Conservation (phyloP, 2,329 filamentous ascomycete genomes). For the Diaporthe ampelina region DNA sequence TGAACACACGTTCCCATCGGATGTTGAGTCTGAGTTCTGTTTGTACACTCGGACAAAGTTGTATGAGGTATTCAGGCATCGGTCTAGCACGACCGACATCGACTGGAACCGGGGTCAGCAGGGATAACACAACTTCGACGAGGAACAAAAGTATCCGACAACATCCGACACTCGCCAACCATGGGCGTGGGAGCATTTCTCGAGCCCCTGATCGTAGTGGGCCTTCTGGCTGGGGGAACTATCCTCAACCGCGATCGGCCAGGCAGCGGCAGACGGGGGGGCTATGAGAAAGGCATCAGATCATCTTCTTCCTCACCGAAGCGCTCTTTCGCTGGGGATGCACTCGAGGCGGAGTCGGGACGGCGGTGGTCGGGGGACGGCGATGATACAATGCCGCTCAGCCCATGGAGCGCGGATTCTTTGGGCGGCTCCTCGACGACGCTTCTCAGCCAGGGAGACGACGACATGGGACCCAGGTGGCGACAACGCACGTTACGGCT, state of each 20-base stretch:
- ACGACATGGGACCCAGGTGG: slow-evolving; percentile 42
- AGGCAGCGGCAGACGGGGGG: slow-evolving; percentile 12
- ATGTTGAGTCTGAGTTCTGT: neutral
- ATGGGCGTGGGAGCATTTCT: slow-evolving; percentile 67
- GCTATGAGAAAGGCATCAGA: slow-evolving; percentile 21
- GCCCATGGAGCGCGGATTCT: slow-evolving; percentile 38
- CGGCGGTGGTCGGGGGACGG: slow-evolving; percentile 43
- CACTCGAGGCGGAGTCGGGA: slow-evolving; percentile 44
- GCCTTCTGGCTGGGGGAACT: slow-evolving; percentile 71
- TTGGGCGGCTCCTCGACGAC: slow-evolving; percentile 46
- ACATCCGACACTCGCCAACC: slow-evolving; percentile 16
- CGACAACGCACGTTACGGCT: slow-evolving; percentile 50
- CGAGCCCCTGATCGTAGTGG: slow-evolving; percentile 73
- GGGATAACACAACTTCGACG: neutral
- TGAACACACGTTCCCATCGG: neutral
- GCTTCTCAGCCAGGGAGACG: slow-evolving; percentile 39
- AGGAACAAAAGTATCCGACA: neutral
- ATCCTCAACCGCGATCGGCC: slow-evolving; percentile 69
- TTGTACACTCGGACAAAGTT: neutral
- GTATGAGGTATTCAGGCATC: neutral
- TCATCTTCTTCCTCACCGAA: slow-evolving; percentile 44
- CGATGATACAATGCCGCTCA: slow-evolving; percentile 39
- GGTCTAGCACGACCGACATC: neutral
- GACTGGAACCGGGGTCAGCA: neutral
- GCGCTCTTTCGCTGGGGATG: slow-evolving; percentile 49